Base-by-base conservation (phyloP, 2,329 filamentous ascomycete genomes). In the Grosmannia huntii region DNA sequence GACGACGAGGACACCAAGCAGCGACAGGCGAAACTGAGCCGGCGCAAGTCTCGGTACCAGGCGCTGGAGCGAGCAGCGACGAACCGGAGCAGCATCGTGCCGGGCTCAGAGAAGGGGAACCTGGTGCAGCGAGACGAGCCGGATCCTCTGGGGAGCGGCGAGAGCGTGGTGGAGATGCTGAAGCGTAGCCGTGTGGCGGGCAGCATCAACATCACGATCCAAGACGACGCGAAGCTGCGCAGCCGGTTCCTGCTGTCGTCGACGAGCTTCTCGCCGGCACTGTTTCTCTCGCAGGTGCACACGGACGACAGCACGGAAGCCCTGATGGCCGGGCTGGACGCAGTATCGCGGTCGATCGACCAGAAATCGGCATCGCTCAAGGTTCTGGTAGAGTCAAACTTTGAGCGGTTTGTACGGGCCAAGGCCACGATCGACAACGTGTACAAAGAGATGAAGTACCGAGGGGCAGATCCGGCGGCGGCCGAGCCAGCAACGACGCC, bases 361-460 rank as follows among this genome's bases (percentile, higher is more conserved):
- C 89, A 97, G 72, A 99, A 99, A 71, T 96, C 92, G 0, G 94
- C 92, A 0, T 96, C 91, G 4, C 80, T 99, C 61, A 99, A 99
- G 69, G 88, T 95, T 12, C 80, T 99, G 21, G 94, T 99, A 27
- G 94, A 99, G 71, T 92, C 89, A 63, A 99, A 99, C 70, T 99
- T 99, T 68, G 95, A 99, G 72, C 87, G 92, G 64, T 99, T 99
- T 74, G 94, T 99, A 58, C 87, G 90, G 62, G 94, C 94, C 50
- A 99, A 99, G 71, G 89, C 92, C 21, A 97, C 92, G 9, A 97
- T 99, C 66, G 94, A 99, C 73, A 95, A 95, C 72, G 94, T 99
- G 56, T 99, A 99, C 73, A 95, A 86, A 62, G 94, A 99, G 71
- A 99, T 99, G 94, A 96, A 82, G 78, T 91, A 76, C 64, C 77